Evolutionary conservation across 495 filamentous ascomycete species (phyloP), one percentile per base, ranked within the genome.

Genomic region (Lentithecium fluviatile): DNA sequence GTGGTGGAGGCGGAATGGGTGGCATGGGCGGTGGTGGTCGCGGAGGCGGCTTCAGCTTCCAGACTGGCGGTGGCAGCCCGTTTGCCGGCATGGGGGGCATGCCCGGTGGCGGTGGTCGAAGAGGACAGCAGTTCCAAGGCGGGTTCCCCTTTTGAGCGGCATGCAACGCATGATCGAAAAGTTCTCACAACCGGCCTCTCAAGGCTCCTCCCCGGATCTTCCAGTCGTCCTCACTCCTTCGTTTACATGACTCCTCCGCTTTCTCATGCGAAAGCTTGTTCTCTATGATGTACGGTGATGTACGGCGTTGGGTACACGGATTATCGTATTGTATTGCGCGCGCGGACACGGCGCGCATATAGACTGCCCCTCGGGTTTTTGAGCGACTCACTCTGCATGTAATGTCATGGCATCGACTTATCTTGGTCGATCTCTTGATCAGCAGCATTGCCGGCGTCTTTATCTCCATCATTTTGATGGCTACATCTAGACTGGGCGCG

Each of bases 1-100:
- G 64, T 17, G 69, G 29, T 32, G 29, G 29, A 32, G 29, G 29
- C 10, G 29, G 69, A 12, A 36, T 62, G 6, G 64, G 68, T 17
- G 72, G 70, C 13, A 60, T 70, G 29, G 70, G 70, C 21, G 70
- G 71, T n/a, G 70, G 71, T 45, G 26, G 57, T 53, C 52, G 32
- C 15, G 65, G 65, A 8, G 58, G 57, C 17, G 52, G 58, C 40
- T 64, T 53, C 56, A 55, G 56, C 17, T 71, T 71, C 46, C 23
- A 25, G 45, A 63, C 58, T 23, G 66, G 68, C 12, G 56, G 40
- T 15, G 45, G 60, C 34, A 65, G 62, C n/a, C 59, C 64, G 7
- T 67, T 67, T 25, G 54, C 46, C 12, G 52, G 52, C 20, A 65
- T 65, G 62, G 62, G 62, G 20, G 64, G 64, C 29, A 64, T 60